Conservation (phyloP, 345 rosid species). For the Mallotus nudiflorus region DNA sequence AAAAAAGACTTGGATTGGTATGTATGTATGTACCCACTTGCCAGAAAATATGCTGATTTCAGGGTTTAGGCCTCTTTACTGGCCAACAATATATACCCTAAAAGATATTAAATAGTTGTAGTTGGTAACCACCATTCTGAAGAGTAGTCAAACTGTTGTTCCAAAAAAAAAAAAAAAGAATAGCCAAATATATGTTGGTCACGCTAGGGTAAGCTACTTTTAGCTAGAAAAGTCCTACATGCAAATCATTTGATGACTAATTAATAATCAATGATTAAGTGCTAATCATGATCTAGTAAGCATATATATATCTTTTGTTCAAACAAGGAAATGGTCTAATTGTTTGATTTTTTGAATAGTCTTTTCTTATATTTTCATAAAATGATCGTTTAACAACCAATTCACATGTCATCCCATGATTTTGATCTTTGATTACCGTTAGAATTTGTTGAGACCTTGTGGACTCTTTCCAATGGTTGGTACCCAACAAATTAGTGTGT, state of each 20-base stretch:
- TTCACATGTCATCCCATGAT: not conserved
- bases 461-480: too few species aligned
- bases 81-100: constrained; percentile 1
- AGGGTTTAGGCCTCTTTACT: not conserved
- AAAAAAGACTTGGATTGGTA: too few species aligned
- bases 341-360: constrained; percentile 3
- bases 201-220: not conserved
- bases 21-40: not conserved
- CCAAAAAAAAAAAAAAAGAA: too few species aligned
- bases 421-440: not conserved
- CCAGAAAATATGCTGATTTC: constrained; percentile 8
- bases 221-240: not conserved
- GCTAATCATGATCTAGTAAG: not conserved
- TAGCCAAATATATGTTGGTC: not conserved
- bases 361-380: not conserved
- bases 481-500: too few species aligned
- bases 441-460: too few species aligned
- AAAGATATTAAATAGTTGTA: not conserved
- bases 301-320: not conserved
- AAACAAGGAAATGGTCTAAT: constrained; percentile 4
- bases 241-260: not conserved
- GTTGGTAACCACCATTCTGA: not conserved
- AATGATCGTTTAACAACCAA: constrained; percentile 11
- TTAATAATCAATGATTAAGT: not conserved
- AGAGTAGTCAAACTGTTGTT: not conserved